Percentiles rank a stretch among this genome's conserved stretches.
These are phyloP conservation scores for Aspergillus sp. DNA, from an alignment of 2,329 filamentous ascomycete genomes.

Conservation along the genomic window DNA sequence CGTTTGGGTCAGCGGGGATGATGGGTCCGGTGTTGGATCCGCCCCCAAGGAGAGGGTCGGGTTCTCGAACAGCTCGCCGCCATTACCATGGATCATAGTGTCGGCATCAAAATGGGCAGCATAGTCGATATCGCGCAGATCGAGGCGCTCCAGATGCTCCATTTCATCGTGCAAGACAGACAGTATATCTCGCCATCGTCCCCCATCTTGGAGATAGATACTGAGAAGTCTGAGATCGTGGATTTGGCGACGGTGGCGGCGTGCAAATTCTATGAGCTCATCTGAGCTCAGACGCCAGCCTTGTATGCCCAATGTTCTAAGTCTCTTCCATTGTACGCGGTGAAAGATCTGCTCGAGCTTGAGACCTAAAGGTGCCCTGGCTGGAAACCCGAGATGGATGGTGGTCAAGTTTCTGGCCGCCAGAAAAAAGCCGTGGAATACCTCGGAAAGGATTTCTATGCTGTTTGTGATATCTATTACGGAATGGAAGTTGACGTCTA, in stretches of 20 bases:
- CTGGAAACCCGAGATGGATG: conserved; percentile 61
- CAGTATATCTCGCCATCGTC: conserved; percentile 59
- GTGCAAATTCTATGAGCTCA: conserved; percentile 56
- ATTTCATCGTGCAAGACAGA: conserved; percentile 53
- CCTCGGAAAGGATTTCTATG: conserved; percentile 53
- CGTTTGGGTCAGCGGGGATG: conserved; percentile 11
- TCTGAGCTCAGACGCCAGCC: conserved; percentile 57
- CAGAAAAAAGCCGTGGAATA: conserved; percentile 56
- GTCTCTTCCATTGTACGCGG: conserved; percentile 54
- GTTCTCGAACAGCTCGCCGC: conserved; percentile 13
- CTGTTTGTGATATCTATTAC: conserved; percentile 52
- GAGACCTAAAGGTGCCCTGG: conserved; percentile 52
- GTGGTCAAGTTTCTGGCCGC: conserved; percentile 57
- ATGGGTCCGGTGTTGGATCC: conserved; percentile 8
- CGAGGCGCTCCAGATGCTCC: conserved; percentile 56
- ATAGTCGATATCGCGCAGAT: conserved; percentile 59
- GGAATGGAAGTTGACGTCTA: conserved; percentile 62
- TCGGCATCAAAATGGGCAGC: conserved; percentile 48
- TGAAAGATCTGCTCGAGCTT: conserved; percentile 60
- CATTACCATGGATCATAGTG: conserved; percentile 11
- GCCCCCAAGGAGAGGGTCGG: conserved; percentile 15
- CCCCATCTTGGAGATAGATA: conserved; percentile 57
- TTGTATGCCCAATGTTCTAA: conserved; percentile 61
- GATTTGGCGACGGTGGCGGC: conserved; percentile 52
- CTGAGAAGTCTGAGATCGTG: conserved; percentile 57